Evolutionary conservation across 2,329 filamentous ascomycete genomes (phyloP).

Genomic region (Microdochium bolleyi): DNA sequence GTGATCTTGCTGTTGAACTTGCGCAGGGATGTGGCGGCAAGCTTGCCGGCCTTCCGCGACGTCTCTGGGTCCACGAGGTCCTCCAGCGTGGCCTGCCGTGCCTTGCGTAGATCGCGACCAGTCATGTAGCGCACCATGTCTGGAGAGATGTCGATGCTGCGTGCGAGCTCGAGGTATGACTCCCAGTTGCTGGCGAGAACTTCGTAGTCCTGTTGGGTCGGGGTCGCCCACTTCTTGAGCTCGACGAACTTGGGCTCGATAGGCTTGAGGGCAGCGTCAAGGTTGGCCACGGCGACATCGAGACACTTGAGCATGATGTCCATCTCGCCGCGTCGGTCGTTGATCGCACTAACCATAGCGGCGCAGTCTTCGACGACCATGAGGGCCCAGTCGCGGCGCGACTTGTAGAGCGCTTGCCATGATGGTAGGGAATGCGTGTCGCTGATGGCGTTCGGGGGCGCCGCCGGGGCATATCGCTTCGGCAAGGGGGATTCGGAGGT

Average conservation of each 20-base stretch:
- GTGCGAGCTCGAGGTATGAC: conserved; percentile 56
- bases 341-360: conserved; percentile 52
- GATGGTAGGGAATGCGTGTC: conserved; percentile 73
- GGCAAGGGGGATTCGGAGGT: conserved; percentile 42
- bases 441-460: conserved; percentile 74
- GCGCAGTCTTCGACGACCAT: conserved; percentile 62
- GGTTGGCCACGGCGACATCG: conserved; percentile 78
- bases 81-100: conserved; percentile 52
- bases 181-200: conserved; percentile 60
- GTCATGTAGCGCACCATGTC: conserved; percentile 63
- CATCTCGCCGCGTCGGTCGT: conserved; percentile 63
- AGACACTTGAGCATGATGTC: conserved; percentile 72
- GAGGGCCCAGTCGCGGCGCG: conserved; percentile 72
- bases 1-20: conserved; percentile 52
- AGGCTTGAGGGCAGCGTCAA: conserved; percentile 65
- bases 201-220: conserved; percentile 60
- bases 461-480: conserved; percentile 48
- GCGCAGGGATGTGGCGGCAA: conserved; percentile 49
- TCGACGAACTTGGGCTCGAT: conserved; percentile 67
- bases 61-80: conserved; percentile 71
- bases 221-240: conserved; percentile 61
- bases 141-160: conserved; percentile 54
- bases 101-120: conserved; percentile 31
- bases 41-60: conserved; percentile 62
- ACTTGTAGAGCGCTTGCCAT: conserved; percentile 83